Evolutionary conservation across 2,329 filamentous ascomycete species (phyloP), one percentile per base, ranked within the genome.

Genomic region (Sporothrix brunneoviolacea): DNA sequence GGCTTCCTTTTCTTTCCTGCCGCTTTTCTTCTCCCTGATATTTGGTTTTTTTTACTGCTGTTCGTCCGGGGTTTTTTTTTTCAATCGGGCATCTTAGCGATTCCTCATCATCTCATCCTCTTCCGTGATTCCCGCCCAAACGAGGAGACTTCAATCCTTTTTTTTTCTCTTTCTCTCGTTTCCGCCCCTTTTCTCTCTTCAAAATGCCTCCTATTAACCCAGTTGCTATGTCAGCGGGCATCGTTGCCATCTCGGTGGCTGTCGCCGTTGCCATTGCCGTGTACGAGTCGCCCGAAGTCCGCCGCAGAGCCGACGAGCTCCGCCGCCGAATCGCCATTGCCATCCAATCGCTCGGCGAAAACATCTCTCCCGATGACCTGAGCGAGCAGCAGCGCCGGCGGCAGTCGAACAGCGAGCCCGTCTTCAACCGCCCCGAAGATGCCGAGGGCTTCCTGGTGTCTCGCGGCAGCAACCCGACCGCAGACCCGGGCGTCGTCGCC

Each of bases 391-490:
- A 38, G 16, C 39, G 21, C 21, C 19, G 21, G 22, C 27, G 9
- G 5, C 60, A 65, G 38, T 49, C 51, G 50, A 62, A 66, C 37
- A 65, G 68, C 27, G 68, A 78, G 57, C 81, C 81, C 51, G 65
- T 77, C 24, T 83, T 83, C 65, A 84, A 84, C 62, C 70, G 81
- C 12, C 81, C 81, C 46, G 81, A 84, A 62, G 81, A 84, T 63
- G 80, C 80, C 51, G 75, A 83, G 49, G 81, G 80, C 8, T 84
- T 84, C 60, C 61, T 82, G 50, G 67, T 74, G 58, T 79, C 78
- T 8, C 67, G 71, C n/a, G 68, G 68, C 22, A n/a, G 43, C 36
- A 12, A 15, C 2, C n/a, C 43, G 2, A 67, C 64, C 18, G 57
- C 58, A 45, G 70, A 75, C 28, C 61, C 67, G 2, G 76, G 70